A percentile compares a stretch with the other conserved stretches of the same genome.
Conservation (phyloP, 2,329 filamentous ascomycete species). For the Monilinia fructigena region DNA sequence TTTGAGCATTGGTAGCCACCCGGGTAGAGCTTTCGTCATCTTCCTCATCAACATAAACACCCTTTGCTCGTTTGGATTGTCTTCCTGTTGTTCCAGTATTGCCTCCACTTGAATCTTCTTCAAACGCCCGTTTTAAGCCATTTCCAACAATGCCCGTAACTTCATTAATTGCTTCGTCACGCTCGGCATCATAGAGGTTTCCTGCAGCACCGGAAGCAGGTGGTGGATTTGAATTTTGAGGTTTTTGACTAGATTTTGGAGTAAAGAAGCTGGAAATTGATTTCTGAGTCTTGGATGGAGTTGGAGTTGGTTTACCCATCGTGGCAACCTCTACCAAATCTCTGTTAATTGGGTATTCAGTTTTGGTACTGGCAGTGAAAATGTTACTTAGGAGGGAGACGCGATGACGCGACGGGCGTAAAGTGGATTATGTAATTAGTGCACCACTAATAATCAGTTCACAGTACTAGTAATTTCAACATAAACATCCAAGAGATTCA, state of each 20-base stretch:
- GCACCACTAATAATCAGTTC: background rate
- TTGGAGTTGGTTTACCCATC: slow-evolving; percentile 34
- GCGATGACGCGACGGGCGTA: slow-evolving; percentile 20
- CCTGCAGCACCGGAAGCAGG: slow-evolving; percentile 26
- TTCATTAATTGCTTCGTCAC: slow-evolving; percentile 30
- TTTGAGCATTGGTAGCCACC: slow-evolving; percentile 43
- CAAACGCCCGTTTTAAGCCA: slow-evolving; percentile 51
- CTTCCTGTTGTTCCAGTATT: slow-evolving; percentile 44
- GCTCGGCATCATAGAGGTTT: slow-evolving; percentile 37
- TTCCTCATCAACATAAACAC: slow-evolving; percentile 40
- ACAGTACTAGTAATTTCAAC: too few species aligned
- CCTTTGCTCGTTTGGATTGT: slow-evolving; percentile 48
- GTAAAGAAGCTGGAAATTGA: slow-evolving; percentile 87
- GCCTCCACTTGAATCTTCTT: slow-evolving; percentile 47
- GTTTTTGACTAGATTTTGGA: slow-evolving; percentile 45
- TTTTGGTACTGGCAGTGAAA: background rate
- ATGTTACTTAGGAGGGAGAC: slow-evolving; percentile 7
- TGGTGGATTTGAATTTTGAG: slow-evolving; percentile 38
- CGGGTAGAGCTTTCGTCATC: slow-evolving; percentile 43
- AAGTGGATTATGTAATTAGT: slow-evolving; percentile 20
- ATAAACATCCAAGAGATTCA: too few species aligned
- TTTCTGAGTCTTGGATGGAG: slow-evolving; percentile 58
- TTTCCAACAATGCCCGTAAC: slow-evolving; percentile 26
- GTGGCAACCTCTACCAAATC: background rate
- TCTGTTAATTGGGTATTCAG: background rate